Evolutionary conservation across 1,284 basidiomycete genomes (phyloP).

Genomic region (Porphyrellus sp.): DNA sequence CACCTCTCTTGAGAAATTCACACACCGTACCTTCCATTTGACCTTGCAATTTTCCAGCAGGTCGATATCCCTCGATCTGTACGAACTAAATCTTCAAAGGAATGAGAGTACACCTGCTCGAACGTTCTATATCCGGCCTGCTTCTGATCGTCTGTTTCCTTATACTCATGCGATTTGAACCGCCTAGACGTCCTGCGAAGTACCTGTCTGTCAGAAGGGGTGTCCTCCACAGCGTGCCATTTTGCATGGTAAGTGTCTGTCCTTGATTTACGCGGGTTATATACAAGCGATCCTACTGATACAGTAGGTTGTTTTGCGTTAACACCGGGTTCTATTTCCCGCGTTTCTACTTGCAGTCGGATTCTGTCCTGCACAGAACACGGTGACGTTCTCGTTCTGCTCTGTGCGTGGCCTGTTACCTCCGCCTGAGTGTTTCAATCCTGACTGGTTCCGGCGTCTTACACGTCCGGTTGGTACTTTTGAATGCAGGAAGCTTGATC

Average conservation of each 20-base stretch:
- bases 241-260: constrained; percentile 21
- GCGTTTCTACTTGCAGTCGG: constrained; percentile 32
- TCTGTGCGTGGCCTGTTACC: constrained; percentile 20
- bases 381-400: constrained; percentile 32
- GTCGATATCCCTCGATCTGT: no score
- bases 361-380: constrained; percentile 27
- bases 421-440: not conserved
- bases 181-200: constrained; percentile 11
- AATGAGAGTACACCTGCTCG: no score
- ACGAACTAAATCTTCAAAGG: no score
- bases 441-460: constrained; percentile 2
- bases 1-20: constrained; percentile 30
- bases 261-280: not conserved
- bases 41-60: no score
- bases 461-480: constrained; percentile 25
- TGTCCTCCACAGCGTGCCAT: constrained; percentile 22
- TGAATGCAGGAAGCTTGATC: constrained; percentile 27
- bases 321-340: constrained; percentile 22
- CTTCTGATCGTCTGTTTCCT: constrained; percentile 29
- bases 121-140: no score
- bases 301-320: constrained; percentile 19
- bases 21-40: no score
- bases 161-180: constrained; percentile 31
- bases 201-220: constrained; percentile 22
- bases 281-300: not conserved